Conservation (phyloP, 163 green algal species). For the Trebouxia gelatinosa region DNA sequence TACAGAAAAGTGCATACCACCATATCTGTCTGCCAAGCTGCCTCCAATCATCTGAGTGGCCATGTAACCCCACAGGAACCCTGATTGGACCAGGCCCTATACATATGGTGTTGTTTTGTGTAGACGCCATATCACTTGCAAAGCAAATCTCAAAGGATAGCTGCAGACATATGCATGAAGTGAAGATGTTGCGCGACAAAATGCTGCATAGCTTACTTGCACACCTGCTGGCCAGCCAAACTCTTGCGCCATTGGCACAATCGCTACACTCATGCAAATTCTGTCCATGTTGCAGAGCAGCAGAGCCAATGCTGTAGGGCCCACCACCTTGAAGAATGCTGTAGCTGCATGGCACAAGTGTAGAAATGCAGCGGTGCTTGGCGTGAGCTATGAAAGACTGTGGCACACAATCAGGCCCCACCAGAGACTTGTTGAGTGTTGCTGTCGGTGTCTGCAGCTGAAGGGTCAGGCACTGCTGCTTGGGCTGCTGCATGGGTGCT, state of each 20-base stretch:
- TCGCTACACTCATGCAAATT: slow-evolving; percentile 85
- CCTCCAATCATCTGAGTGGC: slow-evolving; percentile 75
- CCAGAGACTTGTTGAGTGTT: too few relatives aligned
- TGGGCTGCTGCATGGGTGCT: too few relatives aligned
- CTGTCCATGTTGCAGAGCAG: slow-evolving; percentile 93
- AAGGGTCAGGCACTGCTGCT: too few relatives aligned
- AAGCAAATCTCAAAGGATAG: background rate
- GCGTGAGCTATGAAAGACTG: background rate
- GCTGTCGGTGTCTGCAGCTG: too few relatives aligned
- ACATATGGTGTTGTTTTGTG: slow-evolving; percentile 25
- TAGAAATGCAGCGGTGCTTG: background rate
- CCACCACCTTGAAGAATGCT: slow-evolving; percentile 55
- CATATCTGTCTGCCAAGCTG: slow-evolving; percentile 71
- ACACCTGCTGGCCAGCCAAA: slow-evolving; percentile 66
- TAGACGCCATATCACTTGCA: background rate
- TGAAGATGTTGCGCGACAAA: too few relatives aligned
- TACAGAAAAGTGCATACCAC: slow-evolving; percentile 27
- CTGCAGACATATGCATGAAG: background rate
- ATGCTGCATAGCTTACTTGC: slow-evolving; percentile 47
- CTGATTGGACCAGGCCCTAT: slow-evolving; percentile 75
- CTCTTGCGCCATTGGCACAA: slow-evolving; percentile 76
- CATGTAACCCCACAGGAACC: slow-evolving; percentile 85
- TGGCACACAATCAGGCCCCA: too few relatives aligned
- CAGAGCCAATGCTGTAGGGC: slow-evolving; percentile 76
- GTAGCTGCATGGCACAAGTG: slow-evolving; percentile 33